phyloP scores from a whole-genome alignment of 805 yeast genomes.

The Saccharomycopsis sp. region DNA sequence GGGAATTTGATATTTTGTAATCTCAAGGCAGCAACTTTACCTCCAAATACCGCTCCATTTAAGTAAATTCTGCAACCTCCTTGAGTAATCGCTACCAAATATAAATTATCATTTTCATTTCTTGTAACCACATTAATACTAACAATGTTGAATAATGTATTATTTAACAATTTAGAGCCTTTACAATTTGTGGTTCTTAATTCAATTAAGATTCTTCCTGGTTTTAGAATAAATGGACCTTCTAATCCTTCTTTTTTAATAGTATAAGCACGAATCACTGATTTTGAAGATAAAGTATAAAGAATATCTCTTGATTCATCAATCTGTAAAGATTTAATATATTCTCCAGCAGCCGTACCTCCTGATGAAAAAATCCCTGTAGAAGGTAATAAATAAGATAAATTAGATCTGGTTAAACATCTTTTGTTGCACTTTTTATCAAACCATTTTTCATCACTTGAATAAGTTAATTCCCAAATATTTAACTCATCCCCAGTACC shows the following conservation, averaged over 20 bases:
- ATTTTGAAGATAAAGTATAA: slow-evolving; percentile 73
- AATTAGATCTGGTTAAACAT: slow-evolving; percentile 63
- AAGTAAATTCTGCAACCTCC: slow-evolving; percentile 73
- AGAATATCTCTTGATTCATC: slow-evolving; percentile 72
- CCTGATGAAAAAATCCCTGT: slow-evolving; percentile 19
- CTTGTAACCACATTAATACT: slow-evolving; percentile 52
- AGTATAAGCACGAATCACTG: slow-evolving; percentile 68
- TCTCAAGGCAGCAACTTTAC: slow-evolving; percentile 30
- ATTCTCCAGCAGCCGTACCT: slow-evolving; percentile 33
- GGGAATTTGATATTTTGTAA: slow-evolving; percentile 50
- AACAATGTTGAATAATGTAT: slow-evolving; percentile 44
- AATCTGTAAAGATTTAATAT: slow-evolving; percentile 50
- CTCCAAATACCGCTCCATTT: slow-evolving; percentile 30
- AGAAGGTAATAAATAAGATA: slow-evolving; percentile 42
- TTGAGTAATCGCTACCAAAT: slow-evolving; percentile 66
- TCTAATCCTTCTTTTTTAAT: slow-evolving; percentile 32
- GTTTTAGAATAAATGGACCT: slow-evolving; percentile 29
- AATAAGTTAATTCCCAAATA: slow-evolving; percentile 81
- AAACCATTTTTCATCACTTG: slow-evolving; percentile 80
- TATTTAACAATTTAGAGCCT: slow-evolving; percentile 46
- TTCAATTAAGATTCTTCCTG: slow-evolving; percentile 28
- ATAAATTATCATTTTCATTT: slow-evolving; percentile 57
- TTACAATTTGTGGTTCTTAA: slow-evolving; percentile 34
- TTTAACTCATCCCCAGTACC: slow-evolving; percentile 72
- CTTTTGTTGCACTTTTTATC: slow-evolving; percentile 72